Evolutionary conservation across 2,329 filamentous ascomycete genomes (phyloP).

Genomic region (Epichloe elymi): DNA sequence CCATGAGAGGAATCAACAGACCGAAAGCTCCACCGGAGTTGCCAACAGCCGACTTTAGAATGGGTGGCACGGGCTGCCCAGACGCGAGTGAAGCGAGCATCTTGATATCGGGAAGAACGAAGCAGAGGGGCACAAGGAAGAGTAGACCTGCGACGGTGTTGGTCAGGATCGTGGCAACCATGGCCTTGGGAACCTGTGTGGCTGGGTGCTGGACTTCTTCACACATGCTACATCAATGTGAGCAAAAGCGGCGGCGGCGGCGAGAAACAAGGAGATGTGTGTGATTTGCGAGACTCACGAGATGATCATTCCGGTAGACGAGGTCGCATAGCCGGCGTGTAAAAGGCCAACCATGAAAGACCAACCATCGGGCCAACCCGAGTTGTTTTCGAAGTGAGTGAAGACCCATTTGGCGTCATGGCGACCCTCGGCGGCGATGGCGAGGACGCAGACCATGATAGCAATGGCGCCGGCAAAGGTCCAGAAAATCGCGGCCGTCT

Average conservation of each 20-base stretch:
- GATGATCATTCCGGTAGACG: constrained; percentile 68
- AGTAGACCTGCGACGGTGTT: constrained; percentile 54
- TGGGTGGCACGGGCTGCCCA: constrained; percentile 50
- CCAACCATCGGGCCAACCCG: constrained; percentile 60
- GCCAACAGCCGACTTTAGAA: constrained; percentile 50
- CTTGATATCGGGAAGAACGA: constrained; percentile 52
- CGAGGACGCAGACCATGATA: constrained; percentile 48
- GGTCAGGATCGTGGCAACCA: constrained; percentile 54
- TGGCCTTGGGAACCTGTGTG: constrained; percentile 58
- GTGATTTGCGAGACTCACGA: constrained; percentile 36
- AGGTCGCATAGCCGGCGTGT: constrained; percentile 61
- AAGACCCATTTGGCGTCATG: constrained; percentile 51
- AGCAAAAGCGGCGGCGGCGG: not conserved
- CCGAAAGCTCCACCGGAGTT: constrained; percentile 47
- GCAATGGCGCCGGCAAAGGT: constrained; percentile 59
- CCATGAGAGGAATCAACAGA: constrained; percentile 50
- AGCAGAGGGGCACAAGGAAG: constrained; percentile 55
- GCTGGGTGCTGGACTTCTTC: constrained; percentile 56
- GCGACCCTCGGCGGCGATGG: constrained; percentile 55
- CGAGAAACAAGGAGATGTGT: not conserved
- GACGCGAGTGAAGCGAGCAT: constrained; percentile 38
- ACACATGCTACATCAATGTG: constrained; percentile 42
- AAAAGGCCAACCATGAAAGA: constrained; percentile 61
- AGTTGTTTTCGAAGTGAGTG: constrained; percentile 52
- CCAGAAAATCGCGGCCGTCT: constrained; percentile 61